Evolutionary conservation across 2,329 filamentous ascomycete species (phyloP).

Genomic region (Nemania serpens): DNA sequence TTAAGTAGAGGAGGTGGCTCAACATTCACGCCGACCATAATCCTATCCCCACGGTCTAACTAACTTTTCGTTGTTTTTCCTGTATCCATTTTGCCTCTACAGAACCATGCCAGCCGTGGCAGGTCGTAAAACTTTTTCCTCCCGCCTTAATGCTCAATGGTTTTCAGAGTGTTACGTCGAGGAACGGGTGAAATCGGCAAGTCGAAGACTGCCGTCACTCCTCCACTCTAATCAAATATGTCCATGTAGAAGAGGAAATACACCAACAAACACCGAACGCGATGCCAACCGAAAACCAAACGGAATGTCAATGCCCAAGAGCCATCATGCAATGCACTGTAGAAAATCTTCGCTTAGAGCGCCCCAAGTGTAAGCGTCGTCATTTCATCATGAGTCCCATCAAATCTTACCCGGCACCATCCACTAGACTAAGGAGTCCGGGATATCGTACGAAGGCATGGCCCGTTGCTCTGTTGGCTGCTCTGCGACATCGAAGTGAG

Average conservation of each 20-base stretch:
- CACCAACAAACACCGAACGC: slow-evolving; percentile 42
- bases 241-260: slow-evolving; percentile 34
- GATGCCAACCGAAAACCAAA: slow-evolving; percentile 40
- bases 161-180: slow-evolving; percentile 13
- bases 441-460: slow-evolving; percentile 28
- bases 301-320: slow-evolving; percentile 33
- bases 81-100: slow-evolving; percentile 25
- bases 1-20: slow-evolving; percentile 25
- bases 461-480: slow-evolving; percentile 27
- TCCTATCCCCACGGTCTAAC: slow-evolving; percentile 25
- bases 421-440: slow-evolving; percentile 41
- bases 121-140: slow-evolving; percentile 19
- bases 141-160: slow-evolving; percentile 14
- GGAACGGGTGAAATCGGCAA: not conserved
- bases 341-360: slow-evolving; percentile 27
- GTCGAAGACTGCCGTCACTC: slow-evolving; percentile 12
- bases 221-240: slow-evolving; percentile 32
- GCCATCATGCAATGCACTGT: slow-evolving; percentile 35
- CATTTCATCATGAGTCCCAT: slow-evolving; percentile 34
- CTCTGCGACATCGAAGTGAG: slow-evolving; percentile 39
- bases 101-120: slow-evolving; percentile 22
- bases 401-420: slow-evolving; percentile 18
- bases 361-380: slow-evolving; percentile 27
- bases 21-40: slow-evolving; percentile 16
- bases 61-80: slow-evolving; percentile 23